These are phyloP conservation scores for Backusella australiensis DNA, from an alignment of 192 early-diverging fungal species.

Conservation along the genomic window DNA sequence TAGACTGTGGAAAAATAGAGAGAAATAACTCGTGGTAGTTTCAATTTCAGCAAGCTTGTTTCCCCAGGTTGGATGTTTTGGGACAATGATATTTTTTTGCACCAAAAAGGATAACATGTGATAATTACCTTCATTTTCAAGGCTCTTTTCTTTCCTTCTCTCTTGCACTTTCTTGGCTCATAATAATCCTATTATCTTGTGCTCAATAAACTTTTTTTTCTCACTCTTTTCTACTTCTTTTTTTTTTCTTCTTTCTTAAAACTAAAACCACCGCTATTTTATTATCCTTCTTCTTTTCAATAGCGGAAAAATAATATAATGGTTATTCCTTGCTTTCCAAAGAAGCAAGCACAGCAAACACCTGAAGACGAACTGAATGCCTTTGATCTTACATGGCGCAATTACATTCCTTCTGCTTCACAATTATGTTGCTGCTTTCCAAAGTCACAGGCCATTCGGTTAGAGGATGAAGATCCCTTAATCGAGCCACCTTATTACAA, in stretches of 20 bases:
- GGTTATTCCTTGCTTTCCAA: conserved; percentile 8
- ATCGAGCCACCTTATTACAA: conserved; percentile 29
- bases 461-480: conserved; percentile 15
- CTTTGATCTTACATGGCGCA: conserved; percentile 45
- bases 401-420: conserved; percentile 36
- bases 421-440: conserved; percentile 29
- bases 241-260: background rate
- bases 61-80: background rate
- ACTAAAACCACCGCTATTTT: background rate
- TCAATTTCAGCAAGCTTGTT: background rate
- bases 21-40: background rate
- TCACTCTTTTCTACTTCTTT: background rate
- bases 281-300: background rate
- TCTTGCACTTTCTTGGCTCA: background rate
- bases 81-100: conserved; percentile 3
- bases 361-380: conserved; percentile 31
- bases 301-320: conserved; percentile 8
- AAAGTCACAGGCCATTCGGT: conserved; percentile 18
- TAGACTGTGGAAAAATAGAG: background rate
- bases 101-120: conserved; percentile 14
- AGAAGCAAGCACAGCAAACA: conserved; percentile 12
- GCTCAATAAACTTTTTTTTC: background rate
- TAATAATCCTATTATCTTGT: background rate
- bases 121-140: background rate
- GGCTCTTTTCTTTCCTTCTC: background rate